Percentiles rank a stretch among this genome's conserved stretches.
These are phyloP conservation scores for Fusarium sulawesiense DNA, from an alignment of 2,329 filamentous ascomycete genomes.

Conservation along the genomic window DNA sequence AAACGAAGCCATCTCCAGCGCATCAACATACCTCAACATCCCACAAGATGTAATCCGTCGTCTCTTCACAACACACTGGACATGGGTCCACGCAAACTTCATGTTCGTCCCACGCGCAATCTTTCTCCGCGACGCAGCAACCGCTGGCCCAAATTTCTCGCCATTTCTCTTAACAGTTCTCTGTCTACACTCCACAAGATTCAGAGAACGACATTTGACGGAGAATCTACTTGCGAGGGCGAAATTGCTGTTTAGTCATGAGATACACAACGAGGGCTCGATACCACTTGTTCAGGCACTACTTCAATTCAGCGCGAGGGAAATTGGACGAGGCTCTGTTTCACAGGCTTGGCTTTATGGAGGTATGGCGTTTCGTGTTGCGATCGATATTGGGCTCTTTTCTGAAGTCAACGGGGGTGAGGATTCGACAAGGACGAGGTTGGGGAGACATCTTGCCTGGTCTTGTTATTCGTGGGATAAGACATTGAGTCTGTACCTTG, in stretches of 20 bases:
- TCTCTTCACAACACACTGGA: neutral
- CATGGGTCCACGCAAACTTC: neutral
- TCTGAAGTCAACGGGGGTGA: neutral
- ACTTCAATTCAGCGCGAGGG: neutral
- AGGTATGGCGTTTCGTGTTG: neutral
- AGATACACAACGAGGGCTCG: neutral
- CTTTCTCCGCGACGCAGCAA: neutral
- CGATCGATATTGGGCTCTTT: neutral
- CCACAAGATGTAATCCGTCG: neutral
- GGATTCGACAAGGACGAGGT: neutral
- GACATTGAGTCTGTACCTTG: neutral
- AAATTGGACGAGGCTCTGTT: neutral
- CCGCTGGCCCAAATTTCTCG: neutral
- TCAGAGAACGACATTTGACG: neutral
- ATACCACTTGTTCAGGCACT: conserved; percentile 1
- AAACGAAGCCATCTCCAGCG: neutral
- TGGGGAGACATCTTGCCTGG: neutral
- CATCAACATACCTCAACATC: neutral
- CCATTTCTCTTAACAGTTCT: neutral
- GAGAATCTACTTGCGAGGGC: neutral
- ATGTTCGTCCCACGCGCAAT: conserved; percentile 1
- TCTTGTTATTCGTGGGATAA: conserved; percentile 4
- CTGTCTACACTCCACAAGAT: neutral
- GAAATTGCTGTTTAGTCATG: neutral
- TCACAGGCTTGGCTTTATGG: conserved; percentile 2